Base-by-base conservation (phyloP, 352 stramenopile genomes). In the Pythium inflatum region DNA sequence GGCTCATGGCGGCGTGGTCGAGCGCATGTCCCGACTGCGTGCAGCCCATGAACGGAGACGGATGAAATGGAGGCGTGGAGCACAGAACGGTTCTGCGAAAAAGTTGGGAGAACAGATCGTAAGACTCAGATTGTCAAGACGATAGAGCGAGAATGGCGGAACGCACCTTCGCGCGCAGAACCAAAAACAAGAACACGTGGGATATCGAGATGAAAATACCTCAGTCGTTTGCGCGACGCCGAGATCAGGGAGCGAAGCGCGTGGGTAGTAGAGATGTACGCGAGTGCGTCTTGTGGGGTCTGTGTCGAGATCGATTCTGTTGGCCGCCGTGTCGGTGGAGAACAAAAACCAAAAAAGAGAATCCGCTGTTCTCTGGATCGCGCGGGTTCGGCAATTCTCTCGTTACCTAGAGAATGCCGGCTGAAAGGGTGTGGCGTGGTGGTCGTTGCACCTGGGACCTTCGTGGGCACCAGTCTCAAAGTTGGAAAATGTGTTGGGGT, bases 11-110 rank as follows among this genome's bases (percentile, higher is more conserved):
- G 34, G 54, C 51, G 13, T 41, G 46, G 58, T 75, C 68, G 25
- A 71, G 36, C 49, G 49, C 70, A 76, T 76, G 22, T 22, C 46
- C 46, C 27, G 70, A 76, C 45, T 69, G 62, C n/a, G 61, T 72
- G 70, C 70, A 76, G 63, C 70, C 70, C 70, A 76, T 76, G 61
- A 64, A 73, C 66, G 16, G 43, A 45, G 34, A 25, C 25, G 25
- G 55, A 36, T 31, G 66, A 43, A 59, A 53, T 57, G 43, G 57
- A 40, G 12, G 57, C 43, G 33, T 16, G 16, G 16, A 25, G 34
- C 43, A 34, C 13, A 31, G 55, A 71, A 71, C 54, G 31, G 64
- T 64, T 71, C 64, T 71, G 46, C 16, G 33, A 1, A 48, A 3
- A 8, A 38, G 31, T 40, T 34, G 49, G 8, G 34, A 49, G 41